phyloP scores from a whole-genome alignment of 805 yeast species.

The Kurtzmaniella cleridarum region DNA sequence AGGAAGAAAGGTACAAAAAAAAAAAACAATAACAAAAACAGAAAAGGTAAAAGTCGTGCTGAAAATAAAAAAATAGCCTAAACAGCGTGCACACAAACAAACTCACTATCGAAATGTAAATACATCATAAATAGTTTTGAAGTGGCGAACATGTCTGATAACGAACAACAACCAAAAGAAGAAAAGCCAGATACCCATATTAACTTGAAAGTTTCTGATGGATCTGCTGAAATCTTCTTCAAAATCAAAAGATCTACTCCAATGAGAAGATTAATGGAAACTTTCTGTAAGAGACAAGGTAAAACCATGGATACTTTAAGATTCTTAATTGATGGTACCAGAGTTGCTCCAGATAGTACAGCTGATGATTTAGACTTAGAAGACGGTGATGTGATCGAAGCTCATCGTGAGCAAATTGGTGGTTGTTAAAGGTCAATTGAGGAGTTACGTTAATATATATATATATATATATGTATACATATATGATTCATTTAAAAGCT shows the following conservation, averaged over 20 bases:
- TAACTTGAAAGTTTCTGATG: conserved; percentile 91
- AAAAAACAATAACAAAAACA: too few species aligned
- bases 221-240: conserved; percentile 89
- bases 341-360: conserved; percentile 82
- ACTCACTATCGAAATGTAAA: background rate
- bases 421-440: conserved; percentile 24
- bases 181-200: conserved; percentile 70
- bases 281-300: conserved; percentile 97
- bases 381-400: conserved; percentile 95
- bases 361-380: conserved; percentile 92
- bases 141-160: conserved; percentile 13
- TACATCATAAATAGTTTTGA: background rate
- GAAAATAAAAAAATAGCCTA: too few species aligned
- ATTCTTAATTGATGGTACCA: conserved; percentile 89
- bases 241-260: conserved; percentile 92
- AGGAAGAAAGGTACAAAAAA: too few species aligned
- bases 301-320: conserved; percentile 77
- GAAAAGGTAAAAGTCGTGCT: too few species aligned
- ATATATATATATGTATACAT: too few species aligned
- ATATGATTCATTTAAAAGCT: too few species aligned
- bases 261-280: conserved; percentile 91
- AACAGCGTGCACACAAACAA: too few species aligned
- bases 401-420: conserved; percentile 91
- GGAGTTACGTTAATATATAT: too few species aligned
- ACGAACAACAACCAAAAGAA: conserved; percentile 23